phyloP scores from a whole-genome alignment of 768 basidiomycete species.

The Daedalea quercina region DNA sequence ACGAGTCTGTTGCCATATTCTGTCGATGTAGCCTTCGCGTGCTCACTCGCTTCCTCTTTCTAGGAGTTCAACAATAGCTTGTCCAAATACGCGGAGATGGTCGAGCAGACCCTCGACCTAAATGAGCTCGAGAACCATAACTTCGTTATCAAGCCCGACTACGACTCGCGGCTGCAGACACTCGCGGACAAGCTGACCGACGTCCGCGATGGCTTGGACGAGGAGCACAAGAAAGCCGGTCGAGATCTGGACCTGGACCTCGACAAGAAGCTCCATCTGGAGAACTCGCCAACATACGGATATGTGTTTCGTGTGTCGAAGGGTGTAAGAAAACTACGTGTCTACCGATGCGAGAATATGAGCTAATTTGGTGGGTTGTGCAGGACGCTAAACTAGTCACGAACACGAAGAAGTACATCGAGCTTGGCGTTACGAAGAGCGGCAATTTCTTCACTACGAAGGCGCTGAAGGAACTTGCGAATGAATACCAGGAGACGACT shows the following conservation, averaged over 20 bases:
- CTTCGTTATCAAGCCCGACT: slow-evolving; percentile 89
- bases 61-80: slow-evolving; percentile 62
- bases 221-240: slow-evolving; percentile 67
- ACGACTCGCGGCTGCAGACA: slow-evolving; percentile 68
- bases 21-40: slow-evolving; percentile 1
- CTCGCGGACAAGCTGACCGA: slow-evolving; percentile 62
- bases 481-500: slow-evolving; percentile 62
- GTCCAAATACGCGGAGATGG: slow-evolving; percentile 84
- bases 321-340: slow-evolving; percentile 45
- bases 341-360: background rate
- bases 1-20: slow-evolving; percentile 34
- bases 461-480: slow-evolving; percentile 61
- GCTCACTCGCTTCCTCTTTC: background rate
- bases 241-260: slow-evolving; percentile 72
- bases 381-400: slow-evolving; percentile 78
- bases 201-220: slow-evolving; percentile 74
- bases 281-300: slow-evolving; percentile 83
- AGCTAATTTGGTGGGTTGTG: background rate
- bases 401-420: slow-evolving; percentile 60
- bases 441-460: slow-evolving; percentile 88
- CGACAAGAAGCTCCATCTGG: slow-evolving; percentile 93
- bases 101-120: slow-evolving; percentile 92
- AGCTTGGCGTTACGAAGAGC: slow-evolving; percentile 78
- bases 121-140: slow-evolving; percentile 79
- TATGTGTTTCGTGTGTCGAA: slow-evolving; percentile 93